phyloP scores from a whole-genome alignment of 176 grass and related monocot genomes.

The Bothriochloa decipiens region DNA sequence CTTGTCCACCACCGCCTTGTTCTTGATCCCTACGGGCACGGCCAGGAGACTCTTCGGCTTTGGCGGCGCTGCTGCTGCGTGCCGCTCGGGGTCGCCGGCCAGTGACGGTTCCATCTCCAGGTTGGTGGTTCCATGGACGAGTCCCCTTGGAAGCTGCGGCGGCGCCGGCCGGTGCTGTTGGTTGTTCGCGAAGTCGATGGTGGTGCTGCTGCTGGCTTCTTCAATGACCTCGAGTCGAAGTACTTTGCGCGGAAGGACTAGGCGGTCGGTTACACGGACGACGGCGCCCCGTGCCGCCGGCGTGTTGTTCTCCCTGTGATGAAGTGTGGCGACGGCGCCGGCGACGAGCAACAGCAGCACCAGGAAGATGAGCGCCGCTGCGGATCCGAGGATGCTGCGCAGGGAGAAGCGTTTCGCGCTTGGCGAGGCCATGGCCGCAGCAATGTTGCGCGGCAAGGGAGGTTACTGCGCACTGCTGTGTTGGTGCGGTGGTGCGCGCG shows the following conservation, averaged over 20 bases:
- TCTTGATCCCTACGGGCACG: not conserved
- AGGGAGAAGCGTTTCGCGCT: not conserved
- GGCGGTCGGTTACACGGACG: not conserved
- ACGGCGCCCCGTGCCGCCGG: not conserved
- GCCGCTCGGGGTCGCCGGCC: not conserved
- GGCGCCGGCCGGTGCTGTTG: not conserved
- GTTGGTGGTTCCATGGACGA: not conserved
- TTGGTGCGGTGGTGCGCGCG: not conserved
- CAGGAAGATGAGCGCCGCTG: not conserved
- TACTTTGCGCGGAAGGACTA: not conserved
- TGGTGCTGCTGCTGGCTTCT: not conserved
- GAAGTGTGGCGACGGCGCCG: not conserved
- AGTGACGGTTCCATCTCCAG: conserved; percentile 31
- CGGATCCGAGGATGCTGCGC: not conserved
- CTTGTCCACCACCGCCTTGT: not conserved
- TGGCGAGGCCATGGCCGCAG: not conserved
- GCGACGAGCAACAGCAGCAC: not conserved
- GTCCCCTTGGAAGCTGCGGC: not conserved
- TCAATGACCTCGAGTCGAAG: not conserved
- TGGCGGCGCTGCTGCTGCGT: not conserved
- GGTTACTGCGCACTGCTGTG: not conserved
- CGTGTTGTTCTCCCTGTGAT: not conserved
- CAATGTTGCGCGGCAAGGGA: not conserved
- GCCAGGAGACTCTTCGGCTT: conserved; percentile 10
- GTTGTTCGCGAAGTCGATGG: not conserved